phyloP scores from a whole-genome alignment of 2,329 filamentous ascomycete genomes.

The Cladosporium cucumerinum region DNA sequence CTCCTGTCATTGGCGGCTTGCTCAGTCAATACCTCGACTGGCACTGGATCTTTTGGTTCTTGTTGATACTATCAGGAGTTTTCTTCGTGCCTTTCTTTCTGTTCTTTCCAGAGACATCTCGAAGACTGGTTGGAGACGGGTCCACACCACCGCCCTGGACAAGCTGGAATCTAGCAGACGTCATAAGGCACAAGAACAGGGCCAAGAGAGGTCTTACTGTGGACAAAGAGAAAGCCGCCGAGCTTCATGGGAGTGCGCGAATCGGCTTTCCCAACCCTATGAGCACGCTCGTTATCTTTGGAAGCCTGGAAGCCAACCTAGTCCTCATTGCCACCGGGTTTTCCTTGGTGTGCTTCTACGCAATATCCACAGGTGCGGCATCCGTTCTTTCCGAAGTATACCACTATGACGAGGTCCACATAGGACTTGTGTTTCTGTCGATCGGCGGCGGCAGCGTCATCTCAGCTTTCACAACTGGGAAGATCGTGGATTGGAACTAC shows the following conservation, averaged over 20 bases:
- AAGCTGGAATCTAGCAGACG: constrained; percentile 57
- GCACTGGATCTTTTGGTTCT: constrained; percentile 64
- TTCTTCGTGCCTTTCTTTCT: constrained; percentile 56
- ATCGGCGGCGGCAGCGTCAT: constrained; percentile 41
- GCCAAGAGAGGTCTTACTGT: constrained; percentile 21
- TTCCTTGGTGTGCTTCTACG: constrained; percentile 42
- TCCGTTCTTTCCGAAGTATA: constrained; percentile 38
- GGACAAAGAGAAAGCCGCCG: constrained; percentile 23
- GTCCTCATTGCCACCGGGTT: constrained; percentile 40
- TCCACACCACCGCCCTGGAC: constrained; percentile 56
- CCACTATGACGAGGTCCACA: constrained; percentile 39
- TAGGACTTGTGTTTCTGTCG: constrained; percentile 44
- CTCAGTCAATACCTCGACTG: constrained; percentile 63
- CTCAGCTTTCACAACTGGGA: constrained; percentile 39
- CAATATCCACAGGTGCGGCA: constrained; percentile 40
- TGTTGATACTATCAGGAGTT: constrained; percentile 50
- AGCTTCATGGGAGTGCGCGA: constrained; percentile 25
- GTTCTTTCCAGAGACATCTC: constrained; percentile 53
- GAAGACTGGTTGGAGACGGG: constrained; percentile 58
- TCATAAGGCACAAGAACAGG: constrained; percentile 22
- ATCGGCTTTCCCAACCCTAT: constrained; percentile 31
- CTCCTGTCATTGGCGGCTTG: constrained; percentile 63
- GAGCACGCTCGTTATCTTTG: constrained; percentile 26
- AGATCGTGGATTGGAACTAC: constrained; percentile 46
- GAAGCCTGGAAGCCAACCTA: constrained; percentile 36